Base-by-base conservation (phyloP, 2,329 filamentous ascomycete species). In the Hansfordia pulvinata region DNA sequence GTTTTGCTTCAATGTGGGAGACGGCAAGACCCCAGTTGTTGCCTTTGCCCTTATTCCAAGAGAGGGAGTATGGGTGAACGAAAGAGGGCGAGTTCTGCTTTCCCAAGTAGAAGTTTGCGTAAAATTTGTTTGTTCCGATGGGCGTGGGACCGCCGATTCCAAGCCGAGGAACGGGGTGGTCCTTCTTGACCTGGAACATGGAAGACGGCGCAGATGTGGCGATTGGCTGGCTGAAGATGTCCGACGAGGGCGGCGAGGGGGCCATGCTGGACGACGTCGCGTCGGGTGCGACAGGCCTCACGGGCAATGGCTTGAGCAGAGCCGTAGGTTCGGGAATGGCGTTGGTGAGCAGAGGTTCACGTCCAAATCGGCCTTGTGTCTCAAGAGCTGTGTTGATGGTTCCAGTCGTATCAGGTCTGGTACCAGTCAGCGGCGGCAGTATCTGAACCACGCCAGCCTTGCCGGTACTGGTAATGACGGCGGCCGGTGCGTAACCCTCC, bases 111-210 rank as follows among this genome's bases (percentile, higher is more conserved):
- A 90, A 72, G 42, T 90, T 90, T 39, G 76, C 64, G 40, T 81
- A 83, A 47, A 85, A 86, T 43, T 82, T 86, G 58, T 86, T 88
- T 14, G 81, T 88, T 26, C 70, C 60, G 23, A 82, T 54, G 4
- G 76, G 70, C 1, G 47, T 46, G 2, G 50, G 39, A 10, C 56
- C 48, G 17, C 40, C 45, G 20, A 77, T 56, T 5, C 68, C 69
- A 13, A 57, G 46, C 10, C 67, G 60, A 20, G 63, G 52, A 15
- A 69, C 68, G 0, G 74, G 74, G 35, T 79, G 74, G 35, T 76
- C 68, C 12, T 54, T 39, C 16, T 58, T 57, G 20, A 52, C 47
- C 7, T 42, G 28, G 25, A 78, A 63, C 17, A 53, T 48, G 0
- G 56, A 41, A 1, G 64, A 60, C 4, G 70, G 69, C 8, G 62